Conservation (phyloP, 1,139 yeast genomes). For the Scheffersomyces illinoinensis region DNA sequence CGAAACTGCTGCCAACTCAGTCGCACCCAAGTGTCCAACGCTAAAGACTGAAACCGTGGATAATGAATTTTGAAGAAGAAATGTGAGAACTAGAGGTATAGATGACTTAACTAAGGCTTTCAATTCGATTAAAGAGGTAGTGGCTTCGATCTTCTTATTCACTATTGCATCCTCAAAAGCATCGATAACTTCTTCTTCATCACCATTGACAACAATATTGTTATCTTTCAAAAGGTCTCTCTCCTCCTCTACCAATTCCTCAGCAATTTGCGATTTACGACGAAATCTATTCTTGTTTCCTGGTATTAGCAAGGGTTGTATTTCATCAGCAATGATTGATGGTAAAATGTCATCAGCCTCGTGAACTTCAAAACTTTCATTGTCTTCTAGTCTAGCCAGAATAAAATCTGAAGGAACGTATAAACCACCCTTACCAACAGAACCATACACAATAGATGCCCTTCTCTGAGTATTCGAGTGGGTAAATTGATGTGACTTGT, state of each 20-base stretch:
- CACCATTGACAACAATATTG: conserved; percentile 23
- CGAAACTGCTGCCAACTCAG: conserved; percentile 60
- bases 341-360: conserved; percentile 12
- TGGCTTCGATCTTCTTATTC: conserved; percentile 23
- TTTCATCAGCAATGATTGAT: conserved; percentile 12
- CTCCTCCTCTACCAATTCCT: conserved; percentile 36
- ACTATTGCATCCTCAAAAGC: conserved; percentile 40
- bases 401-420: conserved; percentile 53
- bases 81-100: conserved; percentile 54
- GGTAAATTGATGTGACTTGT: conserved; percentile 41
- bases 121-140: conserved; percentile 37
- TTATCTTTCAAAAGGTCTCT: conserved; percentile 35
- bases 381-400: conserved; percentile 8
- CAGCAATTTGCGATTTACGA: conserved; percentile 26
- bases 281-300: conserved; percentile 2
- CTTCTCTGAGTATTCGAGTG: conserved; percentile 51
- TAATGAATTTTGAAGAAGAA: conserved; percentile 54
- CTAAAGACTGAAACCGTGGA: conserved; percentile 59
- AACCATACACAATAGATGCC: conserved; percentile 54
- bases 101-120: conserved; percentile 43
- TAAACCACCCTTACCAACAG: conserved; percentile 54
- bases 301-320: conserved; percentile 12
- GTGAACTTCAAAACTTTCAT: conserved; percentile 12
- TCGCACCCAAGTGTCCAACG: conserved; percentile 60
- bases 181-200: conserved; percentile 28